These are phyloP conservation scores for Trypanosoma theileri DNA, from an alignment of 208 protist species.

Conservation along the genomic window DNA sequence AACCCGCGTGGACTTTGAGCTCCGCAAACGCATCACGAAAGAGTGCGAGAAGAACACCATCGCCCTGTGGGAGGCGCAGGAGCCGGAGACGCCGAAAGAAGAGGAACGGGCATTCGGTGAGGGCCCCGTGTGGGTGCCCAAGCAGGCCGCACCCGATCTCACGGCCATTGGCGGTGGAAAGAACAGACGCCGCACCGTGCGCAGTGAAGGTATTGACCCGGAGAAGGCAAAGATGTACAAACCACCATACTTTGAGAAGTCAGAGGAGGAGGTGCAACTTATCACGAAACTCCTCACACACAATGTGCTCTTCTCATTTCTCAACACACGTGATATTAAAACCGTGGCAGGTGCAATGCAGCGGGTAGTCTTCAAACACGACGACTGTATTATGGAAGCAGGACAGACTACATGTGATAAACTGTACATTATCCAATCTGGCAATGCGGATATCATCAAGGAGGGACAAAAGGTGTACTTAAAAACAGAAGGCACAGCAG, in stretches of 20 bases:
- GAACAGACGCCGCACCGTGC: slow-evolving; percentile 78
- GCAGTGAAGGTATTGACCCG: slow-evolving; percentile 73
- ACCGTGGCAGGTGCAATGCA: slow-evolving; percentile 83
- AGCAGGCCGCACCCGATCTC: slow-evolving; percentile 57
- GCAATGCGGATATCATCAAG: slow-evolving; percentile 84
- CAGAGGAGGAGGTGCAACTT: slow-evolving; percentile 66
- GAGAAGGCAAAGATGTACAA: slow-evolving; percentile 83
- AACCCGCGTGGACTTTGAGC: slow-evolving; percentile 87
- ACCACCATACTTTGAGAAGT: slow-evolving; percentile 75
- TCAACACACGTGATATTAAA: slow-evolving; percentile 65
- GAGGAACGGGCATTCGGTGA: slow-evolving; percentile 69
- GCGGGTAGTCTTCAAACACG: slow-evolving; percentile 64
- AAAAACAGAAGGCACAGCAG: slow-evolving; percentile 82
- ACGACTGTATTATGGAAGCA: slow-evolving; percentile 77
- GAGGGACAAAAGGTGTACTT: slow-evolving; percentile 88
- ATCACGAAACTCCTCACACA: slow-evolving; percentile 76
- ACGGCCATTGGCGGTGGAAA: slow-evolving; percentile 70
- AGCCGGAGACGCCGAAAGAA: slow-evolving; percentile 17
- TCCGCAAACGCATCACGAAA: slow-evolving; percentile 72
- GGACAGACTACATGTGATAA: slow-evolving; percentile 74
- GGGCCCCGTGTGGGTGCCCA: slow-evolving; percentile 63
- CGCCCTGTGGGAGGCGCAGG: slow-evolving; percentile 63
- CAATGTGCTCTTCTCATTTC: slow-evolving; percentile 89
- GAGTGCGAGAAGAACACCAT: slow-evolving; percentile 88
- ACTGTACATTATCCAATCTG: slow-evolving; percentile 87